These are phyloP conservation scores for Candida krabiensis DNA, from an alignment of 805 yeast genomes.

Conservation along the genomic window DNA sequence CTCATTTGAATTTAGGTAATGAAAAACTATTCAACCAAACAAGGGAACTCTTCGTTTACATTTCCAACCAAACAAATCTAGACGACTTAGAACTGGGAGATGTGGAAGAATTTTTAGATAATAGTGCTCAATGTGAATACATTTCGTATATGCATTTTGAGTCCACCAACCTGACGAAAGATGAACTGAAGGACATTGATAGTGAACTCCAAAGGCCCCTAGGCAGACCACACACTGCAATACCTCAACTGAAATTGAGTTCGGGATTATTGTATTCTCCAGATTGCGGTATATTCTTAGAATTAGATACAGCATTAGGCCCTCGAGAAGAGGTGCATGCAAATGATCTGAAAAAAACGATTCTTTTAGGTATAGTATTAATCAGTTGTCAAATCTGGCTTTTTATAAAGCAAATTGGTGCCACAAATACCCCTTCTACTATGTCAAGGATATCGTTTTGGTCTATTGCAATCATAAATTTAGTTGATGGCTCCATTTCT, in stretches of 20 bases:
- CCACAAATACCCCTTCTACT: constrained; percentile 76
- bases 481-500: constrained; percentile 69
- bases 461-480: constrained; percentile 61
- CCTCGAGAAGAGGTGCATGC: constrained; percentile 52
- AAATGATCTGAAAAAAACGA: constrained; percentile 37
- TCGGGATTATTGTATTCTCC: constrained; percentile 77
- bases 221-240: constrained; percentile 69
- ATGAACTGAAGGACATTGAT: constrained; percentile 63
- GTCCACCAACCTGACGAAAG: constrained; percentile 52
- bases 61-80: constrained; percentile 41
- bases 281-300: constrained; percentile 72
- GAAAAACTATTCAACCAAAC: constrained; percentile 45
- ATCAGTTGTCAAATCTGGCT: constrained; percentile 55
- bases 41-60: constrained; percentile 42
- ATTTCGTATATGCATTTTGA: constrained; percentile 66
- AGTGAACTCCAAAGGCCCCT: constrained; percentile 68
- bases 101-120: constrained; percentile 36
- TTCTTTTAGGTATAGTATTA: constrained; percentile 45
- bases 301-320: constrained; percentile 46
- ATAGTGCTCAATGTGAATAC: constrained; percentile 61
- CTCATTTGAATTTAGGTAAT: constrained; percentile 48
- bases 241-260: constrained; percentile 58
- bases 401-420: constrained; percentile 67
- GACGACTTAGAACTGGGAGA: constrained; percentile 39
- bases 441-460: constrained; percentile 71